Evolutionary conservation across 768 basidiomycete species (phyloP), one percentile per base, ranked within the genome.

Genomic region (Infundibulicybe gibba): DNA sequence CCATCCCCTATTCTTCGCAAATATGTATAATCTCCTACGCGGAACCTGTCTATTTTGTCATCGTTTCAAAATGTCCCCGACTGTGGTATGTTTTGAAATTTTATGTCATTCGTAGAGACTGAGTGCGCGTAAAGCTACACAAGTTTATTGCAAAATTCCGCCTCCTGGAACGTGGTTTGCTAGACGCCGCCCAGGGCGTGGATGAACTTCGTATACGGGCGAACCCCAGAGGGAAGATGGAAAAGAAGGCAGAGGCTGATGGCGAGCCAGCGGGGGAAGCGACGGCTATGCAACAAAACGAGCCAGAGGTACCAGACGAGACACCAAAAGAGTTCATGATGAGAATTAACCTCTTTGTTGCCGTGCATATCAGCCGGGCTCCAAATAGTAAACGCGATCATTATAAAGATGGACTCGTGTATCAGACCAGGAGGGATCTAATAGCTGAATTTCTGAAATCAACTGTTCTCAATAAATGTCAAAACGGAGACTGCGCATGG

Each of bases 11-110:
- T 99, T 98, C 68, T 92, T 98, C 83, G 74, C 77, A 30, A 90
- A 94, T 58, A 85, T 88, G 74, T 94, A 85, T 62, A 87, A 86
- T 53, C 70, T 98, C 40, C 71, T 99, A 16, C 83, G 94, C 48
- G 87, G 86, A 32, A 83, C 83, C 12, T 99, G 97, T 70, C 68
- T 95, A 63, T 98, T 89, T 68, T 99, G 97, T 66, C 97, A 99
- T 65, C 77, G 74, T 53, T 97, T 97, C 68, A 93, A 94, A 69
- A 66, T 86, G 58, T 77, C 77, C 53, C 77, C 84, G 60, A 74
- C 81, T n/a, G 72, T 79, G 68, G 91, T 93, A 61, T 46, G 64
- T 62, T 32, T 38, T 16, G 40, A 21, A 43, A 16, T 44, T 41
- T 19, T 30, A 20, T 17, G 9, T 47, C 44, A 39, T 20, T 33